Evolutionary conservation across 1,284 basidiomycete genomes (phyloP).

Genomic region (Leccinum griseonigrum): DNA sequence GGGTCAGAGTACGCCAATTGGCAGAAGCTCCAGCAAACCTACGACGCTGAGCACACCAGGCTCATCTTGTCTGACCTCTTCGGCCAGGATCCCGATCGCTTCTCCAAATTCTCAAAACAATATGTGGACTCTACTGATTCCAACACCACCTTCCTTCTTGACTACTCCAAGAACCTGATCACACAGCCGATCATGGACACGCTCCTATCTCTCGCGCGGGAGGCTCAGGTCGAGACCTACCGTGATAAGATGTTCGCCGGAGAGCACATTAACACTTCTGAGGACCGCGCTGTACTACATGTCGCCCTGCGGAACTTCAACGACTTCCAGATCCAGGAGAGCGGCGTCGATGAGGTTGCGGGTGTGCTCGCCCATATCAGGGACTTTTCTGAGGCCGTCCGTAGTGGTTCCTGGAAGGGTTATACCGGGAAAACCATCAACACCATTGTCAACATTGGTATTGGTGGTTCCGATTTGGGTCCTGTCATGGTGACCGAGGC

Average conservation of each 20-base stretch:
- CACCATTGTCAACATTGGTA: slow-evolving; percentile 97
- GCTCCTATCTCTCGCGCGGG: slow-evolving; percentile 79
- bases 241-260: slow-evolving; percentile 95
- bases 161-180: slow-evolving; percentile 97
- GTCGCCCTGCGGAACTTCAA: slow-evolving; percentile 89
- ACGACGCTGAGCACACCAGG: slow-evolving; percentile 71
- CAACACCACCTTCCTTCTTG: slow-evolving; percentile 82
- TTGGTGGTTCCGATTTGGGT: slow-evolving; percentile 96
- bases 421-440: slow-evolving; percentile 96
- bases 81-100: slow-evolving; percentile 82
- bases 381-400: slow-evolving; percentile 82
- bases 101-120: slow-evolving; percentile 79
- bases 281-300: slow-evolving; percentile 95
- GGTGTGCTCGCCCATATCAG: slow-evolving; percentile 91
- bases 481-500: slow-evolving; percentile 99
- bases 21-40: slow-evolving; percentile 88
- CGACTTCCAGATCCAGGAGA: slow-evolving; percentile 75
- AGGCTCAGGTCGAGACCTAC: slow-evolving; percentile 83
- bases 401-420: slow-evolving; percentile 90
- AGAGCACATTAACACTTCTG: slow-evolving; percentile 97
- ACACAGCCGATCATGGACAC: slow-evolving; percentile 79
- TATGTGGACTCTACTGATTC: slow-evolving; percentile 70
- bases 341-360: slow-evolving; percentile 81
- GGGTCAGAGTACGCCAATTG: slow-evolving; percentile 79
- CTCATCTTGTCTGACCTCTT: slow-evolving; percentile 93